A percentile compares a stretch with the other conserved stretches of the same genome.
Evolutionary conservation across 148 eudicot species (phyloP).

Genomic region (Chenopodium suecicum): DNA sequence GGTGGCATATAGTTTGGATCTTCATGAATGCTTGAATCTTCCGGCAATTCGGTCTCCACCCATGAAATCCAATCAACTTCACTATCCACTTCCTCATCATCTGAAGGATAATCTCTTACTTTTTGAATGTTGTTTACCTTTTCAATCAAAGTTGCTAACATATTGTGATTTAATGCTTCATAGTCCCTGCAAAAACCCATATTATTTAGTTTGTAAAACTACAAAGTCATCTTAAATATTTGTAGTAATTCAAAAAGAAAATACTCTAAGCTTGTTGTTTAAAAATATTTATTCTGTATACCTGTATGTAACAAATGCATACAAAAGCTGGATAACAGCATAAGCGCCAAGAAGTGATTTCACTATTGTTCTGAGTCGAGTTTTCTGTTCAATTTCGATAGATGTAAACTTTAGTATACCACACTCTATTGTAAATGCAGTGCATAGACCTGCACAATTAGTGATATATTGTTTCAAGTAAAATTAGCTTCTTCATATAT

Average conservation of each 20-base stretch:
- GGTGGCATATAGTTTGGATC: slow-evolving; percentile 59
- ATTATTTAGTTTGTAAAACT: neutral
- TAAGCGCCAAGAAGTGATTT: slow-evolving; percentile 40
- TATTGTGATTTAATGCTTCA: slow-evolving; percentile 62
- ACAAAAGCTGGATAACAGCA: slow-evolving; percentile 40
- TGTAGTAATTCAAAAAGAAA: neutral
- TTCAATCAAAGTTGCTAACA: slow-evolving; percentile 55
- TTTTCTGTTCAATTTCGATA: slow-evolving; percentile 39
- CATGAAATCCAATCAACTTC: slow-evolving; percentile 67
- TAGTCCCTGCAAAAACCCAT: slow-evolving; percentile 51
- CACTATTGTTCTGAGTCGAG: slow-evolving; percentile 33
- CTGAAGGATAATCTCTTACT: slow-evolving; percentile 30
- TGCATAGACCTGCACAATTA: slow-evolving; percentile 27
- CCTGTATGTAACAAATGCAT: slow-evolving; percentile 72
- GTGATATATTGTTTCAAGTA: neutral
- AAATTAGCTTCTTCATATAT: neutral
- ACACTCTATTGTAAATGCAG: slow-evolving; percentile 52
- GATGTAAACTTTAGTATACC: slow-evolving; percentile 39
- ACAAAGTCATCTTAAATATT: neutral
- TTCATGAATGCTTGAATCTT: slow-evolving; percentile 44
- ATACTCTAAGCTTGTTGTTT: neutral
- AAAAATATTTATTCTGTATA: neutral
- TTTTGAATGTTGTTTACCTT: slow-evolving; percentile 35
- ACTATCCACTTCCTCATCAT: slow-evolving; percentile 45
- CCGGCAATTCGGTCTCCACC: slow-evolving; percentile 64